Evolutionary conservation across 352 stramenopile genomes (phyloP).

Genomic region (Globisporangium echinulatum): DNA sequence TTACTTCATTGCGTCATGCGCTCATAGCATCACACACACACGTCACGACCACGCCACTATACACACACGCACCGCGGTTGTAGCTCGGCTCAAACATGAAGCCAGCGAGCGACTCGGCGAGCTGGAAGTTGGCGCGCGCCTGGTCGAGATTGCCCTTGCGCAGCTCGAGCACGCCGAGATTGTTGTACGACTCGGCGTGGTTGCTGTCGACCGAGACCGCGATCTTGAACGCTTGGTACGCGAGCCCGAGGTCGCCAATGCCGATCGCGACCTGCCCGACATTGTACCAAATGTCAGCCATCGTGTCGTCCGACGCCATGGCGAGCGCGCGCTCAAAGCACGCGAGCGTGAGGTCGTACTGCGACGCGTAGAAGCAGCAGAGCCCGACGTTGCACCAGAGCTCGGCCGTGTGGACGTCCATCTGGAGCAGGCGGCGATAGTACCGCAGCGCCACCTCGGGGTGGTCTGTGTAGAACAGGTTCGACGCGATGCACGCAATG

Average conservation of each 20-base stretch:
- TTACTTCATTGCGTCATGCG: no score
- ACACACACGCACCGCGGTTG: constrained; percentile 60
- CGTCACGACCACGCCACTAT: not conserved
- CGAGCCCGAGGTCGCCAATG: constrained; percentile 89
- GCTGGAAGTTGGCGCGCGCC: constrained; percentile 76
- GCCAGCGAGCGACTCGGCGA: constrained; percentile 67
- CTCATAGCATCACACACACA: not conserved
- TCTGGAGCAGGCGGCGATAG: constrained; percentile 91
- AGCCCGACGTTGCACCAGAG: constrained; percentile 94
- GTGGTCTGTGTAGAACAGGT: constrained; percentile 93
- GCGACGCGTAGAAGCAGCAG: constrained; percentile 91
- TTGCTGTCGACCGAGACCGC: constrained; percentile 87
- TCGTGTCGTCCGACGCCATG: constrained; percentile 85
- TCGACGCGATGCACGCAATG: constrained; percentile 88
- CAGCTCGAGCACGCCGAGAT: constrained; percentile 87
- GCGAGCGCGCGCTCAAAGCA: constrained; percentile 90
- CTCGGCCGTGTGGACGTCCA: constrained; percentile 88
- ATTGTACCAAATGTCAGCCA: constrained; percentile 94
- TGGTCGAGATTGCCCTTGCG: constrained; percentile 86
- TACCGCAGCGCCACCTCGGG: constrained; percentile 90
- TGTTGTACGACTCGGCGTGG: constrained; percentile 91
- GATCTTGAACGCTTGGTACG: constrained; percentile 93
- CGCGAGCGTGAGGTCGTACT: constrained; percentile 93
- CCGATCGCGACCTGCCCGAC: constrained; percentile 90
- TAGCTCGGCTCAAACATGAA: constrained; percentile 92